Percentiles rank a stretch among this genome's conserved stretches.
These are phyloP conservation scores for Nitzschia sp. DNA, from an alignment of 108 stramenopile species.

Conservation along the genomic window DNA sequence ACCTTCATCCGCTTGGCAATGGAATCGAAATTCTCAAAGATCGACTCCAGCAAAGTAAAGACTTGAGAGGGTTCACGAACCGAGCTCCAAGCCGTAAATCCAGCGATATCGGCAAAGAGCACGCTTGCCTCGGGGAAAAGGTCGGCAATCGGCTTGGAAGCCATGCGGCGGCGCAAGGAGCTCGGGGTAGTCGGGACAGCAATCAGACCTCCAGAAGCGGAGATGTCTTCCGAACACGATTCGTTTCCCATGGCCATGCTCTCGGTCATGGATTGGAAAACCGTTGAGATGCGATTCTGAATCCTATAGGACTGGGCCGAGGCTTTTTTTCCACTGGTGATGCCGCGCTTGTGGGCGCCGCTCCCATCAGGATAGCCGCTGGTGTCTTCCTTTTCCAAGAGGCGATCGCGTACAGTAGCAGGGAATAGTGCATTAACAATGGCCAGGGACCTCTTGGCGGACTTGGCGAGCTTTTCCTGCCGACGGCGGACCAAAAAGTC, in stretches of 20 bases:
- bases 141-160: conserved; percentile 17
- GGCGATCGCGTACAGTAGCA: conserved; percentile 44
- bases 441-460: conserved; percentile 25
- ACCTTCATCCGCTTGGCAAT: conserved; percentile 6
- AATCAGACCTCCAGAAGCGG: background rate
- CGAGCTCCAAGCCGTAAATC: conserved; percentile 18
- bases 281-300: conserved; percentile 7
- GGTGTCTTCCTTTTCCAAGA: conserved; percentile 27
- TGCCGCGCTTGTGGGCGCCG: background rate
- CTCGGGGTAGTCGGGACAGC: background rate
- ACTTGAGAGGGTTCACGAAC: conserved; percentile 21
- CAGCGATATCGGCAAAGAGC: conserved; percentile 24
- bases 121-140: conserved; percentile 17
- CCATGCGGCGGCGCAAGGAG: background rate
- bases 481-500: conserved; percentile 7
- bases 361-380: background rate
- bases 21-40: conserved; percentile 13
- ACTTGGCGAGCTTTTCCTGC: conserved; percentile 28
- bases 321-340: background rate
- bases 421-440: conserved; percentile 51
- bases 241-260: background rate
- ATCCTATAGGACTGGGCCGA: background rate
- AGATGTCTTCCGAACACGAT: background rate
- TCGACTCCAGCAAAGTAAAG: conserved; percentile 11
- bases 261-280: conserved; percentile 3